Percentiles rank a stretch among this genome's conserved stretches.
Evolutionary conservation across 164 flowering plant species (phyloP).

Genomic region (Hamamelis virginiana): DNA sequence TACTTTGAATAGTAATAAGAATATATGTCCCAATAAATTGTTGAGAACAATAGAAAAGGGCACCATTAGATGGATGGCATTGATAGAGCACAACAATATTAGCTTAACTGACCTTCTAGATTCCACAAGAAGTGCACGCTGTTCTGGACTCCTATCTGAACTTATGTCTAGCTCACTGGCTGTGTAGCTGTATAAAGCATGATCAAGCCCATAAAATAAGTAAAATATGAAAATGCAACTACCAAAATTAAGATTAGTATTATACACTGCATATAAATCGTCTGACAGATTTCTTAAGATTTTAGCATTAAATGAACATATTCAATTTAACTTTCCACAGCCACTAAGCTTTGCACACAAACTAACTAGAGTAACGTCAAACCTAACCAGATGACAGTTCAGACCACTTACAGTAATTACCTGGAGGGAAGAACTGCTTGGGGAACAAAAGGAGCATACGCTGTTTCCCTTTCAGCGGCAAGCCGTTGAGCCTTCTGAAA

Average conservation of each 20-base stretch:
- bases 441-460: constrained; percentile 59
- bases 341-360: not conserved
- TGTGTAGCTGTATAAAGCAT: constrained; percentile 46
- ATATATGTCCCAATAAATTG: not conserved
- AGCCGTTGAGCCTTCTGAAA: constrained; percentile 77
- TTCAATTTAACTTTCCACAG: not conserved
- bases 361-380: not conserved
- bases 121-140: constrained; percentile 72
- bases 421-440: constrained; percentile 56
- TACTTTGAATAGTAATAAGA: no score
- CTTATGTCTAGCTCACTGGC: constrained; percentile 46
- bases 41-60: no score
- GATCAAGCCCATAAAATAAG: not conserved
- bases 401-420: constrained; percentile 19
- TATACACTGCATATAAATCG: not conserved
- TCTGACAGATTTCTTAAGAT: not conserved
- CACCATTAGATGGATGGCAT: not conserved
- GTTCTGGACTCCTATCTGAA: constrained; percentile 57
- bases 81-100: not conserved
- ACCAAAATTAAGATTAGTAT: not conserved
- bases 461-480: constrained; percentile 72
- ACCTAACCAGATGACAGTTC: not conserved
- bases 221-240: not conserved
- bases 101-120: constrained; percentile 59
- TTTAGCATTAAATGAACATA: not conserved